Evolutionary conservation across 257 asterid species (phyloP).

Genomic region (Handroanthus guayacan): DNA sequence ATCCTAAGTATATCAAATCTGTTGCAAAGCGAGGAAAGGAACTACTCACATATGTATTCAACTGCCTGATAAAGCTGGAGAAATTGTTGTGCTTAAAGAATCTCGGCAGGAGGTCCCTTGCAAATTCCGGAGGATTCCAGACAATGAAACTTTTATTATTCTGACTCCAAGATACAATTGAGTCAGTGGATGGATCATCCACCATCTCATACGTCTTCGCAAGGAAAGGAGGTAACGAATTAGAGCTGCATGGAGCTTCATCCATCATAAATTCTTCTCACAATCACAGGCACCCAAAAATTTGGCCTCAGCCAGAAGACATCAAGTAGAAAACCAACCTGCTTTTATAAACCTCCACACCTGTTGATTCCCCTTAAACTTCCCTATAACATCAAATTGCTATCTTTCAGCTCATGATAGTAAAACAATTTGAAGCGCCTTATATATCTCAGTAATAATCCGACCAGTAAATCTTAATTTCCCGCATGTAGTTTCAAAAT

Average conservation of each 20-base stretch:
- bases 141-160: slow-evolving; percentile 77
- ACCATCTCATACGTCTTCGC: slow-evolving; percentile 94
- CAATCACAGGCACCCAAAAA: slow-evolving; percentile 26
- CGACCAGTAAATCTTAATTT: neutral
- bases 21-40: slow-evolving; percentile 7
- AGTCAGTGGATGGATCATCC: slow-evolving; percentile 70
- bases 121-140: slow-evolving; percentile 80
- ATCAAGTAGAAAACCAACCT: neutral
- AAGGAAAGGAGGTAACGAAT: slow-evolving; percentile 81
- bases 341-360: slow-evolving; percentile 26
- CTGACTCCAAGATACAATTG: slow-evolving; percentile 82
- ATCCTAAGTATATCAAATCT: slow-evolving; percentile 2
- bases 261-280: slow-evolving; percentile 57
- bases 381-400: slow-evolving; percentile 10
- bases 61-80: slow-evolving; percentile 93
- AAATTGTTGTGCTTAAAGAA: slow-evolving; percentile 91
- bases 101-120: slow-evolving; percentile 74
- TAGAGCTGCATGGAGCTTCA: slow-evolving; percentile 65
- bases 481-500: slow-evolving; percentile 15
- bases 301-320: slow-evolving; percentile 12
- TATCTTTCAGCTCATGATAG: neutral
- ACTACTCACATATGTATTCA: slow-evolving; percentile 81
- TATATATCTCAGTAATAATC: slow-evolving; percentile 11
- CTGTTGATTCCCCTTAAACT: slow-evolving; percentile 5
- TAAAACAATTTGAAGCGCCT: slow-evolving; percentile 9